Evolutionary conservation across 768 basidiomycete species (phyloP), one percentile per base, ranked within the genome.

Genomic region (Roridomyces roridus): DNA sequence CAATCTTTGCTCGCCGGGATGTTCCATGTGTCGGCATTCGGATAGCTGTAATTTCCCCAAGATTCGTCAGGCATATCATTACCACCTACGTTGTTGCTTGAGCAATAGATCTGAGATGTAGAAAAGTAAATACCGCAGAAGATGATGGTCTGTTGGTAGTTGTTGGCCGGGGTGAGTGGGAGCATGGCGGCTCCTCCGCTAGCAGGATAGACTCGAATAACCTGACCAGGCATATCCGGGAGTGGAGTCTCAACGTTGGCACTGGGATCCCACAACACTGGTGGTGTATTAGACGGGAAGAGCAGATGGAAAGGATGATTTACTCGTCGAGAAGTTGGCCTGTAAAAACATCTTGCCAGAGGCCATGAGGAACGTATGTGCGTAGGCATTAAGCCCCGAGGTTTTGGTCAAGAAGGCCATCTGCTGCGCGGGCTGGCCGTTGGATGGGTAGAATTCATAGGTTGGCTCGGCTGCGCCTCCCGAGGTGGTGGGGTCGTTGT

Each of bases 151-250:
- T 89, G 92, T 0, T 81, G 85, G 71, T 91, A 98, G 68, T 92
- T 89, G 75, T 96, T 97, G 26, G 80, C 89, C 6, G 91, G 88
- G 2, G 93, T 96, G 17, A 98, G 80, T 5, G 96, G 96, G 0
- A 98, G 80, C 89, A 98, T 93, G 26, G 90, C 90, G 2, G 81
- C 82, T 0, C 89, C 96, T 25, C 92, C 94, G 11, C 60, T 62
- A 5, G 55, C 60, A 12, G 60, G 60, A 34, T 62, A 62, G 2
- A 93, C 90, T 24, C 94, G 88, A 17, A 84, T 85, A 43, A 96
- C 86, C 41, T 78, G 75, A 26, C 77, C 76, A 1, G 91, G 91
- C 89, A 91, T 92, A 57, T 82, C 72, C 3, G 91, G 91, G 18
- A 92, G 80, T 1, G 75, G 72, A 0, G 78, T 86, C 67, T 91